phyloP scores from a whole-genome alignment of 768 basidiomycete genomes.

The Leccinum imitatum region DNA sequence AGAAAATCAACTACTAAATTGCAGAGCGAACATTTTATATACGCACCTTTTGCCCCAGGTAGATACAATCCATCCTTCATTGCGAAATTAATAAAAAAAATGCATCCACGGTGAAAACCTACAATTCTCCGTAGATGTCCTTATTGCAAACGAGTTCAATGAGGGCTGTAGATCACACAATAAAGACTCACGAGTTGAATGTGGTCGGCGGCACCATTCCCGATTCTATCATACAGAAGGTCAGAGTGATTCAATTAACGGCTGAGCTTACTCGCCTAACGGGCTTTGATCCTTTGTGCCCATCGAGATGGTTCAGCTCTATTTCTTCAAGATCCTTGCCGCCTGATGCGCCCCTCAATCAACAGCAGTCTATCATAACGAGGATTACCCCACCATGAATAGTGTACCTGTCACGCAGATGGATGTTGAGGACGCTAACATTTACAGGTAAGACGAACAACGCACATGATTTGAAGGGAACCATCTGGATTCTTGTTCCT shows the following conservation, averaged over 20 bases:
- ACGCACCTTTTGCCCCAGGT: conserved; percentile 86
- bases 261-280: conserved; percentile 48
- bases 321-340: conserved; percentile 77
- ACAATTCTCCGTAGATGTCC: conserved; percentile 98
- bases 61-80: conserved; percentile 89
- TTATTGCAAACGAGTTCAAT: conserved; percentile 28
- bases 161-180: neutral
- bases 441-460: neutral
- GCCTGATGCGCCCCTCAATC: conserved; percentile 35
- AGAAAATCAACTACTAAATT: conserved; percentile 3
- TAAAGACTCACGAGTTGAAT: conserved; percentile 65
- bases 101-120: conserved; percentile 1
- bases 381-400: conserved; percentile 65
- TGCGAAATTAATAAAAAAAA: neutral
- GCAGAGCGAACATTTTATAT: neutral
- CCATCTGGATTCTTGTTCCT: conserved; percentile 86
- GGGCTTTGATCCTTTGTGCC: conserved; percentile 81
- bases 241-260: conserved; percentile 4
- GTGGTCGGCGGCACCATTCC: conserved; percentile 95
- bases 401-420: conserved; percentile 53
- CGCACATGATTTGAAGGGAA: conserved; percentile 87
- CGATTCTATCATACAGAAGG: conserved; percentile 50
- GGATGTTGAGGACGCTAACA: neutral
- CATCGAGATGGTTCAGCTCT: conserved; percentile 67
- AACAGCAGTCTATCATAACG: neutral